Base-by-base conservation (phyloP, 192 early-diverging fungal species). In the Entophlyctis luteolus region DNA sequence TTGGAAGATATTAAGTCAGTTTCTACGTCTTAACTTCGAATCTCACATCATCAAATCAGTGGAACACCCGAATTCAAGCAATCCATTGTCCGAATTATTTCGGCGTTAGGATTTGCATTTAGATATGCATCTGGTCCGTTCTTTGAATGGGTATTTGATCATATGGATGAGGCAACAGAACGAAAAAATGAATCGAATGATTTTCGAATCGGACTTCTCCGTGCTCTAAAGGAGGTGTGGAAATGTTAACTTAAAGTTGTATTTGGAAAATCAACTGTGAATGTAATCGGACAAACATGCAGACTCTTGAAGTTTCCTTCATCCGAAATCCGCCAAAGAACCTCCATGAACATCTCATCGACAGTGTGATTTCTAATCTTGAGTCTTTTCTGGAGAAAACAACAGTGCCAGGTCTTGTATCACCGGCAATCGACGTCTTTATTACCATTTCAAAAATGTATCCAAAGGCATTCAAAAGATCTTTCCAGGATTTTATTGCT, bases 401-500 rank as follows among this genome's bases (percentile, higher is more conserved):
- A 65, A 58, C 67, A 8, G 31, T 65, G 14, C 38, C 70, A 4
- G 75, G 77, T 28, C 68, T 56, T 20, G 22, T 81, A 32, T 71
- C 75, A 3, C 59, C 57, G 37, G 27, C 68, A 1, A 53, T 81
- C 10, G 80, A 79, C 47, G 42, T 81, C 2, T 48, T 81, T 2
- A 48, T 63, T 8, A 29, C 63, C 8, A 39, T 81, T 12, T 46
- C 68, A 3, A 72, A 77, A 20, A 71, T 48, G 16, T 72, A 75
- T 36, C 75, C 72, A 2, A 36, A 56, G 5, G 23, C 65, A 36
- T 80, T 81, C 48, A 22, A 48, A 1, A 32, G 27, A 2, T 48
- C 55, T 5, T 81, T 81, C 65, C 48, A 75, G 68, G 75, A 75
- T 25, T 75, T 90, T 49, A 68, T 90, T 42, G 84, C 88, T 75